These are phyloP conservation scores for Xylariaceae sp. DNA, from an alignment of 2,329 filamentous ascomycete species.

Conservation along the genomic window DNA sequence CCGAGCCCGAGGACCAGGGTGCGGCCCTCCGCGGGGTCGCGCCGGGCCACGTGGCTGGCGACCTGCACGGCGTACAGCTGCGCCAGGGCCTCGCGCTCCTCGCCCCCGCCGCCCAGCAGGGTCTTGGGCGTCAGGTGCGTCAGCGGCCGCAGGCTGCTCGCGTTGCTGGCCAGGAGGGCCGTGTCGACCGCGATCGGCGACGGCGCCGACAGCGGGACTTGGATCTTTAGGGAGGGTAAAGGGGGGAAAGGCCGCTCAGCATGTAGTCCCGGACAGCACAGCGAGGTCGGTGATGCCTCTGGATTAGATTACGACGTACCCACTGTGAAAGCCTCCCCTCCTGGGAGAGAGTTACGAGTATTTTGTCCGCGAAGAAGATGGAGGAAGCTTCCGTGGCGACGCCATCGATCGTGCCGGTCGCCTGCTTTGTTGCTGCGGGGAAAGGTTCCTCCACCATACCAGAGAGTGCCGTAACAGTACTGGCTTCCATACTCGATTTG, in stretches of 20 bases:
- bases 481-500: too few species aligned
- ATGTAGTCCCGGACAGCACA: too few species aligned
- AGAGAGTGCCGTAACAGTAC: too few species aligned
- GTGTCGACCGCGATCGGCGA: constrained; percentile 58
- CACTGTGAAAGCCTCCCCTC: constrained; percentile 82
- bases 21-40: constrained; percentile 56
- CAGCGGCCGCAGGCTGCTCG: constrained; percentile 56
- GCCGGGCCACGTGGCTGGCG: constrained; percentile 68
- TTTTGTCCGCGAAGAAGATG: constrained; percentile 78
- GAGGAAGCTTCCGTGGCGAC: constrained; percentile 64
- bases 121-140: constrained; percentile 80
- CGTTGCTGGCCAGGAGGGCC: constrained; percentile 47
- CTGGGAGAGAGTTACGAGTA: constrained; percentile 83
- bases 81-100: constrained; percentile 72
- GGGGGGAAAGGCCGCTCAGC: too few species aligned
- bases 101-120: constrained; percentile 73
- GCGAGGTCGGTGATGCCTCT: too few species aligned
- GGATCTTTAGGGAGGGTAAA: constrained; percentile 54
- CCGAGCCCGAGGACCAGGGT: constrained; percentile 57
- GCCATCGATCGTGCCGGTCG: constrained; percentile 56
- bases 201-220: constrained; percentile 67
- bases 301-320: too few species aligned
- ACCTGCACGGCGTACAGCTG: constrained; percentile 88
- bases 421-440: constrained; percentile 56
- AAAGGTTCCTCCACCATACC: constrained; percentile 60